These are phyloP conservation scores for Penicillium desertorum DNA, from an alignment of 495 filamentous ascomycete species.

Conservation along the genomic window DNA sequence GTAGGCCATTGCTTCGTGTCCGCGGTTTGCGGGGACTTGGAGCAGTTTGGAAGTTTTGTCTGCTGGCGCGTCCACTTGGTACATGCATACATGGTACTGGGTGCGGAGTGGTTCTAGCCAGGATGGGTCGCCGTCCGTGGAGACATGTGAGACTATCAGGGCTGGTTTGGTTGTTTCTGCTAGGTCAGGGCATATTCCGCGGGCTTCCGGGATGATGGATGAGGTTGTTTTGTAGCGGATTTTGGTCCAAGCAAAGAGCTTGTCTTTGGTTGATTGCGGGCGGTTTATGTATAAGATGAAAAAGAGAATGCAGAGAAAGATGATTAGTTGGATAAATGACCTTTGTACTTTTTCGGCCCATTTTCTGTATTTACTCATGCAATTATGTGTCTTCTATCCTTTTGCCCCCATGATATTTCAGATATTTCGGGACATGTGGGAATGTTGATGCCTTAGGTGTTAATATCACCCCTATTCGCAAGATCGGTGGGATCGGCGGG, in stretches of 20 bases:
- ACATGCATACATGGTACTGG: constrained; percentile 47
- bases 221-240: constrained; percentile 38
- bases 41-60: constrained; percentile 37
- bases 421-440: constrained; percentile 3
- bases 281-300: constrained; percentile 38
- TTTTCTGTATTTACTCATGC: constrained; percentile 15
- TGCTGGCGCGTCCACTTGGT: constrained; percentile 54
- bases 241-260: constrained; percentile 38
- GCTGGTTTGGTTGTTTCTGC: constrained; percentile 36
- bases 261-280: constrained; percentile 24
- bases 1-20: constrained; percentile 68
- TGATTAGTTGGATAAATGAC: constrained; percentile 29
- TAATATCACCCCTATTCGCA: neutral
- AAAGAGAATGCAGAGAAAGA: constrained; percentile 32
- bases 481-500: neutral
- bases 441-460: constrained; percentile 4
- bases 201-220: constrained; percentile 24
- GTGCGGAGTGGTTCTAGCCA: constrained; percentile 37
- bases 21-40: constrained; percentile 63
- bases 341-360: constrained; percentile 26
- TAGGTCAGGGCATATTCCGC: constrained; percentile 39
- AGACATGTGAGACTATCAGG: constrained; percentile 38
- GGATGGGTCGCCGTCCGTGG: constrained; percentile 35
- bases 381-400: constrained; percentile 3
- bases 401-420: neutral